Evolutionary conservation across 2,329 filamentous ascomycete species (phyloP), one percentile per base, ranked within the genome.

Genomic region (Scedosporium boydii): DNA sequence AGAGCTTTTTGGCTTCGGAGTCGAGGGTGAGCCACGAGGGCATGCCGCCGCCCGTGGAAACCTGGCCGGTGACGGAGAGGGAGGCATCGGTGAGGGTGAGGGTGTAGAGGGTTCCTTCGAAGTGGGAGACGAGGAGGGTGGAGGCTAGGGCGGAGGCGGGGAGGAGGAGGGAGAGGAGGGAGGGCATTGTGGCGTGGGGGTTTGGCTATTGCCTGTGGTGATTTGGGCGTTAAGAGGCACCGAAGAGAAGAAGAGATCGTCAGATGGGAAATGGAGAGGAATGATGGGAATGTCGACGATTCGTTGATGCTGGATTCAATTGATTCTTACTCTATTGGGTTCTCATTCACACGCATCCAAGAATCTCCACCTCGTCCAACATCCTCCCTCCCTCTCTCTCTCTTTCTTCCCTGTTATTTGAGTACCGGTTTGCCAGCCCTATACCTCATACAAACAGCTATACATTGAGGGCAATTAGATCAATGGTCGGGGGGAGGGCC

Each of bases 91-190:
- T 60, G 23, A 67, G 63, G 41, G 63, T 55, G 14, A 68, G 63
- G 10, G 64, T 60, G 59, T 67, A 63, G 58, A 68, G 46, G n/a
- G 58, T 62, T 27, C 66, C 66, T 23, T 62, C 65, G 60, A 65
- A 68, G 64, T 68, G 66, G 23, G 66, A 64, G 27, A 62, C 66
- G 21, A 68, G 61, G 16, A 68, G 64, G 63, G 65, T 64, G 21
- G 64, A 62, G 48, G 65, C 65, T 6, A 55, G 51, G 26, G 60
- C 63, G 38, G 61, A 61, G 56, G 62, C 53, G n/a, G 62, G 57
- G 16, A 66, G 60, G 34, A 57, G 38, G 53, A 62, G 38, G 48
- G 18, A 53, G n/a, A 62, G 60, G 51, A 34, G 21, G 7, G 59
- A 61, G 29, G 29, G 46, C 23, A 27, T 51, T n/a, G 44, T 60